Base-by-base conservation (phyloP, 257 asterid species). In the Solanum rostratum region DNA sequence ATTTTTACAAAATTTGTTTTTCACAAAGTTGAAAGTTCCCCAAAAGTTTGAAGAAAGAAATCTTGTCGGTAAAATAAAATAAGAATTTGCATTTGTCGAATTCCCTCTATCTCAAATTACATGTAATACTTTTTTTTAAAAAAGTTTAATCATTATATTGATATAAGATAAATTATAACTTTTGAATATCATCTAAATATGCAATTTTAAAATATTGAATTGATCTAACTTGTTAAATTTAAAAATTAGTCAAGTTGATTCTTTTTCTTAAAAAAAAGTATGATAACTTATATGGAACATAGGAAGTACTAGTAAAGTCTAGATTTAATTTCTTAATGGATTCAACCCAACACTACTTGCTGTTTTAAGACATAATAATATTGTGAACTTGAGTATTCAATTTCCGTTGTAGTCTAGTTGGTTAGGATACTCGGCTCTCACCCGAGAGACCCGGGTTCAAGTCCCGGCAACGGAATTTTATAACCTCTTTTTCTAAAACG, bases 381-480 rank as follows among this genome's bases (percentile, higher is more conserved):
- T 13, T 20, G 27, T 20, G 20, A 13, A 0, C 8, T 0, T 0
- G 1, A 2, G 3, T 9, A 3, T 3, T 0, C 2, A 57, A n/a
- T 3, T 5, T 93, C 95, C 97, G 93, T 94, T 93, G 97, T 95
- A 92, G 97, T 95, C 99, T 95, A 94, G 98, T 39, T 96, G 98
- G 98, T 94, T 39, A 94, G 98, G 98, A 93, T 93, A 92, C 96
- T 94, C 96, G 96, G 96, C 95, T 93, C 98, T 96, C 98, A 94
- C 98, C 99, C 95, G 93, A 91, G 95, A 91, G 96, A 92, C 95
- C 97, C 92, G 97, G 93, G 97, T 95, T 94, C 95, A 70, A 92
- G 92, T 92, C 96, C 97, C 97, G 95, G 98, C 96, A 94, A 96
- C 63, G 27, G 63, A 76, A 76, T n/a, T n/a, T n/a, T n/a, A n/a